Conservation (phyloP, 805 yeast species). For the Torulaspora quercuum region DNA sequence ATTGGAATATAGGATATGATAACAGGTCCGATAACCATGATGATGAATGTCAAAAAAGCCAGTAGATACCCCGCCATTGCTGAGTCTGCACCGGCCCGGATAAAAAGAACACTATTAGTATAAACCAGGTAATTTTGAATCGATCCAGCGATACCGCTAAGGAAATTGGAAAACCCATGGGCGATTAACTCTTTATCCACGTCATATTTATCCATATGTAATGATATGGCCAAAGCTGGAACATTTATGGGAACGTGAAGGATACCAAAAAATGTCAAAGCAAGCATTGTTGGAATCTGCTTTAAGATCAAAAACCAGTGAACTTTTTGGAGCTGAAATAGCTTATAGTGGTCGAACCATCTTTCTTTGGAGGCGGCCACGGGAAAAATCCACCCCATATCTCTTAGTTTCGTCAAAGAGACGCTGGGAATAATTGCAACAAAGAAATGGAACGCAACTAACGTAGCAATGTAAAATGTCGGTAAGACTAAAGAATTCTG, state of each 20-base stretch:
- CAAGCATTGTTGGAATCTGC: constrained; percentile 90
- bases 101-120: constrained; percentile 87
- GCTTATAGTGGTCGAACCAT: constrained; percentile 84
- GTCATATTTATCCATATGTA: constrained; percentile 76
- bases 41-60: constrained; percentile 72
- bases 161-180: constrained; percentile 85
- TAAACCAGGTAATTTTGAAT: constrained; percentile 94
- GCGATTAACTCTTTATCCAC: constrained; percentile 92
- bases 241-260: constrained; percentile 96
- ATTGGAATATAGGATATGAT: constrained; percentile 94
- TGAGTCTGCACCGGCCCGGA: constrained; percentile 91
- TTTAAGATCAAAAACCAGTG: constrained; percentile 66
- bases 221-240: constrained; percentile 91
- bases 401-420: constrained; percentile 58
- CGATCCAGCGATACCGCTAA: constrained; percentile 81
- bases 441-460: constrained; percentile 63
- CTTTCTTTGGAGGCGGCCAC: constrained; percentile 55
- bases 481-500: constrained; percentile 79
- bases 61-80: constrained; percentile 85
- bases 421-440: constrained; percentile 64
- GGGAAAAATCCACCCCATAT: constrained; percentile 80
- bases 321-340: constrained; percentile 67
- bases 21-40: constrained; percentile 86
- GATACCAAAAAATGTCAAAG: constrained; percentile 92
- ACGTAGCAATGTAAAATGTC: constrained; percentile 67